Conservation (phyloP, 352 stramenopile genomes). For the Pythium aquatile region DNA sequence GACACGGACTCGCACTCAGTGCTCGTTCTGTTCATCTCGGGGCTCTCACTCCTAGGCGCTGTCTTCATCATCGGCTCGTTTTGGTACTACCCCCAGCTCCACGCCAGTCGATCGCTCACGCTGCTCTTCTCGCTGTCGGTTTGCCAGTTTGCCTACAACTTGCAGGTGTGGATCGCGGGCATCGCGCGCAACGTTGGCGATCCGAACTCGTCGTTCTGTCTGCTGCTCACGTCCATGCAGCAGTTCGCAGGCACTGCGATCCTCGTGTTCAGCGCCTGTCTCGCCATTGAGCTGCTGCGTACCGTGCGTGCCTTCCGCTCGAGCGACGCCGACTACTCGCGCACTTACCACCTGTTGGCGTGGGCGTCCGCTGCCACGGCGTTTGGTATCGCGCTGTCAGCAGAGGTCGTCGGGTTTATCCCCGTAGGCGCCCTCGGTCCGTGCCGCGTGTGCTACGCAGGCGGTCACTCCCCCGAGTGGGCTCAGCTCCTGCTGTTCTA, state of each 20-base stretch:
- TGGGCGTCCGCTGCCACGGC: conserved; percentile 45
- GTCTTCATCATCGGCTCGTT: conserved; percentile 69
- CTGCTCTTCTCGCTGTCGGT: conserved; percentile 69
- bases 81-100: conserved; percentile 59
- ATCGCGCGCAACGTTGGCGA: conserved; percentile 34
- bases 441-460: conserved; percentile 35
- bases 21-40: conserved; percentile 69
- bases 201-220: conserved; percentile 41
- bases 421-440: conserved; percentile 53
- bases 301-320: conserved; percentile 50
- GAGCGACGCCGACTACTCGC: conserved; percentile 54
- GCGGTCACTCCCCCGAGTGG: conserved; percentile 27
- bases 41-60: conserved; percentile 62
- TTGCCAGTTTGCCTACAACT: conserved; percentile 58
- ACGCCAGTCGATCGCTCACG: conserved; percentile 45
- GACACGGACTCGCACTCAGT: conserved; percentile 75
- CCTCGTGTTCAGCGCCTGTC: conserved; percentile 50
- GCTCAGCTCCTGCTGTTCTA: conserved; percentile 37
- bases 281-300: conserved; percentile 67
- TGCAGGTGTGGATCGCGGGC: conserved; percentile 57
- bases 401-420: conserved; percentile 65
- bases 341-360: conserved; percentile 54
- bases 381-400: conserved; percentile 49
- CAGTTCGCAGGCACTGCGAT: conserved; percentile 69
- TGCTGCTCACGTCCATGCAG: conserved; percentile 50